Evolutionary conservation across 371 early-diverging fungal genomes (phyloP), one percentile per base, ranked within the genome.

Genomic region (Globomyces sp.): DNA sequence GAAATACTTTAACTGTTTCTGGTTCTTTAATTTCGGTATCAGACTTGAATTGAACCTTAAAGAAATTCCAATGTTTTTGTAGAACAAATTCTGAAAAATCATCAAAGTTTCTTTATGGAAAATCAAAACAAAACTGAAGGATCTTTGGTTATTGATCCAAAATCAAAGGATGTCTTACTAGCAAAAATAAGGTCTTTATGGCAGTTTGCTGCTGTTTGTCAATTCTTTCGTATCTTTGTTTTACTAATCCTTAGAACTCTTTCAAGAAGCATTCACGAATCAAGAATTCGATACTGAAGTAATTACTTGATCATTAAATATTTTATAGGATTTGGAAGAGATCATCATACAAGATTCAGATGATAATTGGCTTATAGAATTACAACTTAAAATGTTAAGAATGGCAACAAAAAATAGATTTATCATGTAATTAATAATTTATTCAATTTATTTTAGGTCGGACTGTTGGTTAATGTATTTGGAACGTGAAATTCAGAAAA

Each of bases 221-320:
- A 79, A 66, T 79, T 79, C 67, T 65, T 79, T 8, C 73, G 24
- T 24, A 24, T 24, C 24, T 24, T 24, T 24, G 24, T 24, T 24
- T 24, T 24, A 24, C 0, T 24, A 24, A 24, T 24, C 24, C 24
- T 24, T 24, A 24, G 24, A 75, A 65, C 59, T 76, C 57, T 79
- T 77, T 68, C 73, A 72, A 61, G 63, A 71, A 9, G 77, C 69
- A n/a, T 74, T 79, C 55, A 74, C 69, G 11, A 9, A 57, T 2
- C 71, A 74, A 66, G 62, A 63, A 34, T 77, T 79, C 68, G 79
- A 77, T n/a, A 77, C 79, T 37, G 78, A 78, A 74, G 80, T 52
- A 75, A 24, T 24, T 24, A 24, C 24, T 24, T 24, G 24, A 24
- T 24, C 6, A 79, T 78, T 52, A 76, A 75, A 4, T 78, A 76